Conservation (phyloP, 2,329 filamentous ascomycete genomes). For the Escovopsis sp. region DNA sequence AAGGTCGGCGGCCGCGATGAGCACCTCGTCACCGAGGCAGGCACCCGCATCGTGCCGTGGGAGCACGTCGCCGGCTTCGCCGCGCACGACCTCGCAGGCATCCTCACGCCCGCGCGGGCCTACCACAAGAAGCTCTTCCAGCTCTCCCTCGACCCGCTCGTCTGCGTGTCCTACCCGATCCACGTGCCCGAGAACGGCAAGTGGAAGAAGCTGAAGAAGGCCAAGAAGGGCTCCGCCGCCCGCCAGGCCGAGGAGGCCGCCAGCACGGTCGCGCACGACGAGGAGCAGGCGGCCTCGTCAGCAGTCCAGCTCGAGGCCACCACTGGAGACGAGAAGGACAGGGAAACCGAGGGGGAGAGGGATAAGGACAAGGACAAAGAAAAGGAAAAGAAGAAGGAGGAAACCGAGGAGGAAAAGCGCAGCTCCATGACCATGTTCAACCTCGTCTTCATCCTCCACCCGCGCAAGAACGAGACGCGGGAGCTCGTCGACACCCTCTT, state of each 20-base stretch:
- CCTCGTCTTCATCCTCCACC: slow-evolving; percentile 79
- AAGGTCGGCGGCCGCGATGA: slow-evolving; percentile 37
- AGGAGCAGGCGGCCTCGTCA: slow-evolving; percentile 7
- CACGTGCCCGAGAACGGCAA: slow-evolving; percentile 65
- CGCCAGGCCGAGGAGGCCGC: slow-evolving; percentile 2
- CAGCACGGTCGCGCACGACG: slow-evolving; percentile 19
- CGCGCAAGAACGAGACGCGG: slow-evolving; percentile 62
- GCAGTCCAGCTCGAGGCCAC: slow-evolving; percentile 7
- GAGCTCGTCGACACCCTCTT: slow-evolving; percentile 64
- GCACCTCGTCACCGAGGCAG: slow-evolving; percentile 38
- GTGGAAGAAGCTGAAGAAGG: slow-evolving; percentile 54
- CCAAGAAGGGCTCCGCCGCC: slow-evolving; percentile 21
- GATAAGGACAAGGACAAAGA: slow-evolving; percentile 13
- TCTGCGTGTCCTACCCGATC: slow-evolving; percentile 70
- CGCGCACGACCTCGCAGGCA: slow-evolving; percentile 63
- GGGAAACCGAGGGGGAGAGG: slow-evolving; percentile 14
- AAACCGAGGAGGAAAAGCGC: slow-evolving; percentile 43
- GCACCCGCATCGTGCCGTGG: slow-evolving; percentile 48
- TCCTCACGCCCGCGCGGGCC: slow-evolving; percentile 58
- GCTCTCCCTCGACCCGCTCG: slow-evolving; percentile 62
- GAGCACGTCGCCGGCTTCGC: slow-evolving; percentile 60
- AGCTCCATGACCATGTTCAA: slow-evolving; percentile 93
- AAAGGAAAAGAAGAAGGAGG: slow-evolving; percentile 27
- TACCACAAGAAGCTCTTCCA: slow-evolving; percentile 76
- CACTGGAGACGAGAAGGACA: slow-evolving; percentile 14